These are phyloP conservation scores for Naganishia vaughanmartiniae DNA, from an alignment of 768 basidiomycete genomes.

Conservation along the genomic window DNA sequence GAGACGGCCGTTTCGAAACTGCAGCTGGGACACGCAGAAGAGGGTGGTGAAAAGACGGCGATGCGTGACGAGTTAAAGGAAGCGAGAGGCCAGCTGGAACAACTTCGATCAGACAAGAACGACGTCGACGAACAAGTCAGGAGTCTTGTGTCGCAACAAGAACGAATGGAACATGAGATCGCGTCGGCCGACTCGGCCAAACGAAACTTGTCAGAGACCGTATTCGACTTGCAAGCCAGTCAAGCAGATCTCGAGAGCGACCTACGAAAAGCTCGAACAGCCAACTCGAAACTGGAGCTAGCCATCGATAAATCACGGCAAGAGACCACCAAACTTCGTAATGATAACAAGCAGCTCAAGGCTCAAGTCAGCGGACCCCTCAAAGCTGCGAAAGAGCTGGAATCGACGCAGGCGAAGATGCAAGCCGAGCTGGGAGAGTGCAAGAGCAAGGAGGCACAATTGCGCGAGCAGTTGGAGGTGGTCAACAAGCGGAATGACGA, in stretches of 20 bases:
- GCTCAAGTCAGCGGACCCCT: not conserved
- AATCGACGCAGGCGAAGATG: not conserved
- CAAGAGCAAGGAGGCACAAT: not conserved
- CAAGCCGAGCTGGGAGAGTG: conserved; percentile 1
- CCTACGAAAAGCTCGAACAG: not conserved
- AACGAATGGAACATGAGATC: not conserved
- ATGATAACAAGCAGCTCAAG: not conserved
- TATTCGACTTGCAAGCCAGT: not conserved
- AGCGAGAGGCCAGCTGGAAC: not conserved
- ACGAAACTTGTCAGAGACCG: not conserved
- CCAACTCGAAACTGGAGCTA: not conserved
- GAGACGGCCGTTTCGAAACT: not conserved
- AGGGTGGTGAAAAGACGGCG: not conserved
- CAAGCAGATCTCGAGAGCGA: not conserved
- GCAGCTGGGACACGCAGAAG: not conserved
- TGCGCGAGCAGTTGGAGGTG: not conserved
- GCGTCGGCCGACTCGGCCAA: not conserved
- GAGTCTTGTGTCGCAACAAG: not conserved
- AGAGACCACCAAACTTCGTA: not conserved
- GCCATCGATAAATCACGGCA: not conserved
- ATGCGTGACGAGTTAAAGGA: not conserved
- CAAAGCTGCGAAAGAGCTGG: not conserved
- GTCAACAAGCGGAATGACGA: not conserved
- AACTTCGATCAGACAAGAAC: not conserved
- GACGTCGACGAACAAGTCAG: not conserved